Base-by-base conservation (phyloP, 306 rosid genomes). In the Rubus parviflorus region DNA sequence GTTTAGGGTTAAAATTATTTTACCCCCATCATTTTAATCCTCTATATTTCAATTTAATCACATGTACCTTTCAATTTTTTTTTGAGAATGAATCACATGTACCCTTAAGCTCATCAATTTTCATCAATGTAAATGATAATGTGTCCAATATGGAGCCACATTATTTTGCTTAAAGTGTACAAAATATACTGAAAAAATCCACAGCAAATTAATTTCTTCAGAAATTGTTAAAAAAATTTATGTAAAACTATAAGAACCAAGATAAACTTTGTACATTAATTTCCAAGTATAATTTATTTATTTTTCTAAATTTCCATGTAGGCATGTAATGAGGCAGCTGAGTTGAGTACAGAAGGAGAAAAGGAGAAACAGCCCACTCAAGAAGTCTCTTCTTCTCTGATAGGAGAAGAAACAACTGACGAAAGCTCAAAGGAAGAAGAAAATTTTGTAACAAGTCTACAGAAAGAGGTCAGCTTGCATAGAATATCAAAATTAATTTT, bases 391-490 rank as follows among this genome's bases (percentile, higher is more conserved):
- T 79, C 79, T 81, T 46, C 47, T 2, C 19, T 47, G 22, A 8
- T 62, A 37, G 64, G 2, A 77, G 72, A 70, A 10, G 67, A 47
- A 38, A 41, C 52, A 37, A 16, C 12, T 12, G 54, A 63, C 23
- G 79, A 73, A 53, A 47, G 60, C 76, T 65, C 70, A 73, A 75
- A 65, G 49, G 79, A 70, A 74, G 76, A 53, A 15, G 38, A 74
- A 56, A 66, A 75, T 58, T 23, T 56, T 45, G 72, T 20, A 23
- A 38, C 25, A 30, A 62, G 42, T 19, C 37, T 77, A 47, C 68
- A 75, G 13, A 49, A 81, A 63, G 80, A 84, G 83, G 83, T 81
- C 62, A 70, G 77, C 43, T 72, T 35, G 30, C 40, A 35, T 20
- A 72, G 17, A 4, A 78, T 38, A 68, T 72, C 23, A 42, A 4